Evolutionary conservation across 2,329 filamentous ascomycete genomes (phyloP), one percentile per base, ranked within the genome.

Genomic region (Cadophora sp.): DNA sequence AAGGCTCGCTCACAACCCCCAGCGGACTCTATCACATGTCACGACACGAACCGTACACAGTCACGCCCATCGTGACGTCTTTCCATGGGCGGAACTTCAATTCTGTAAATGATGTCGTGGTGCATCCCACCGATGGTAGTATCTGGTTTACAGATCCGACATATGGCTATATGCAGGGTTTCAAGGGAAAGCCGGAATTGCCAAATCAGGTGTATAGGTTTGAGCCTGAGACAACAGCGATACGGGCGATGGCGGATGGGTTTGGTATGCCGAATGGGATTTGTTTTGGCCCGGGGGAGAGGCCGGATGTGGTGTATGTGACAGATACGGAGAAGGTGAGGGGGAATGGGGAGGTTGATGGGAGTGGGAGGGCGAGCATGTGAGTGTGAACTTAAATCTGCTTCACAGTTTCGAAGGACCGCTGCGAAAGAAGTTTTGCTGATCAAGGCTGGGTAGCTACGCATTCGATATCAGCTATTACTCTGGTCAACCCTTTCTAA

Each of bases 91-190:
- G 86, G 2, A 81, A 24, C 50, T 90, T 89, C 77, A 87, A 84
- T 75, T 89, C 86, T 0, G 77, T 89, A 12, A 89, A 89, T 70
- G 88, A 90, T 68, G 81, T 86, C 0, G 53, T 56, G 53, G 81
- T 82, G 1, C 83, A 89, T 71, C 81, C 86, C 34, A 75, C 77
- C 12, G 88, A 84, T 66, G 81, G 82, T n/a, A 83, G 87, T 29
- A 79, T 90, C n/a, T 91, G 88, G 79, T 90, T 91, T 73, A 90
- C 87, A 1, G 88, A 91, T 67, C 84, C 86, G 0, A 81, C 83
- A 8, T 90, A 90, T 71, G 88, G 86, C 3, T 85, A 81, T 68
- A 80, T 85, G 51, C 87, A 90, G 73, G 81, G 85, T 27, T 89
- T 90, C 72, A 81, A 87, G 0, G 84, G 84, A 0, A 71, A 76